Base-by-base conservation (phyloP, 73 alveolate genomes). In the Paramecium primaurelia region DNA sequence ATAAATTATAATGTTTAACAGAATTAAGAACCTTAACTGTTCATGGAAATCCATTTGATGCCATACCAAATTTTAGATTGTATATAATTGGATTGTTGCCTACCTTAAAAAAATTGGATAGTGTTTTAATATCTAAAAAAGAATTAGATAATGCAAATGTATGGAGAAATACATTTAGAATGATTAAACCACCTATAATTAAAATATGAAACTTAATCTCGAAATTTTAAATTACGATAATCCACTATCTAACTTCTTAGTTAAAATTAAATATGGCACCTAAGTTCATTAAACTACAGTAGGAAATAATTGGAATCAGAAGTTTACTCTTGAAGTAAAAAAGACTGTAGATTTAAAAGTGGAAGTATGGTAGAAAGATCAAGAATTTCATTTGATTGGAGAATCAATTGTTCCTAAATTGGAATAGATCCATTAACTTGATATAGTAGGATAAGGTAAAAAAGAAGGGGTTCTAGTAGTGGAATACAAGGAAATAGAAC, bases 1-100 rank as follows among this genome's bases (percentile, higher is more conserved):
- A 69, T 71, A 71, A 71, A 28, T 37, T 89, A 20, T 18, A 44
- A 25, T 22, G 60, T 71, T 73, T 83, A 25, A 14, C 44, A 80
- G 71, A 45, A 42, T 89, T 89, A 58, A 40, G 86, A 6, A 40
- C 85, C 8, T 71, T 89, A 25, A 89, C 94, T 25, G 84, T 89
- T 16, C 94, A 89, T 73, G 94, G 94, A 42, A 89, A 89, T 71
- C 94, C 94, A 12, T 77, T 89, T n/a, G 94, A 89, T 71, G 38
- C 90, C 11, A 89, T 73, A 1, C 94, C 94, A 51, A 83, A 83
- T 40, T 89, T 89, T 73, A 89, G 94, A 89, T 51, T 71, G 44
- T 89, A 71, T 25, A 47, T 89, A 11, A 89, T 89, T 30, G 94
- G 92, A 37, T 58, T 89, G 25, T 44, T 89, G n/a, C 94, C 94